phyloP scores from a whole-genome alignment of 1,284 basidiomycete species.

The Trametes polyzona region DNA sequence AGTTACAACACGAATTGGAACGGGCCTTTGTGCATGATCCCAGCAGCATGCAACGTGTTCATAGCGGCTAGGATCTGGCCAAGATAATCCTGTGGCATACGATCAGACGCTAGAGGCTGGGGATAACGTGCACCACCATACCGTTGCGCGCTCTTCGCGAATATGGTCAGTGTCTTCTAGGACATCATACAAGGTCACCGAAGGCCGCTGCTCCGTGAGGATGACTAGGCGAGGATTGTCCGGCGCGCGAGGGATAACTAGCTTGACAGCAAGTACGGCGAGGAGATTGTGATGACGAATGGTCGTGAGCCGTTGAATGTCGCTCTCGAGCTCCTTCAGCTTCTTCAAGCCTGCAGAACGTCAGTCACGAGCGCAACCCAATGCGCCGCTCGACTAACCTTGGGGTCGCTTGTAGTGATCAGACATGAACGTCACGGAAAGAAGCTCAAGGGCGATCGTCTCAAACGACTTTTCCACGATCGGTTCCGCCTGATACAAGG shows the following conservation, averaged over 20 bases:
- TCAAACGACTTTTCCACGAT: constrained; percentile 62
- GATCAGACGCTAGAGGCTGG: neutral
- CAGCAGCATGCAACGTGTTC: constrained; percentile 61
- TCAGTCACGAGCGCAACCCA: neutral
- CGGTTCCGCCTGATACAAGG: constrained; percentile 71
- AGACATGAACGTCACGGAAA: constrained; percentile 64
- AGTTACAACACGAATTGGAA: no score
- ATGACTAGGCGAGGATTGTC: constrained; percentile 57
- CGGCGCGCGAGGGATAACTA: constrained; percentile 49
- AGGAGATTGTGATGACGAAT: constrained; percentile 67
- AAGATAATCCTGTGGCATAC: constrained; percentile 62
- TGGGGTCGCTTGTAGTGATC: constrained; percentile 68
- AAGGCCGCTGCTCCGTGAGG: constrained; percentile 66
- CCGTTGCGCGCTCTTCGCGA: constrained; percentile 67
- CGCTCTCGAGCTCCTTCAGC: constrained; percentile 64
- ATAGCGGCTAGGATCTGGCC: constrained; percentile 69
- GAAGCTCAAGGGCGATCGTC: constrained; percentile 65
- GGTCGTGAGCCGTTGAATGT: constrained; percentile 60
- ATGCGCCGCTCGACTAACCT: constrained; percentile 48
- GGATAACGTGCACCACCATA: constrained; percentile 33
- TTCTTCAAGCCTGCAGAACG: constrained; percentile 56
- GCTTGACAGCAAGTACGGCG: constrained; percentile 65
- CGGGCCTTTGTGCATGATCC: constrained; percentile 73
- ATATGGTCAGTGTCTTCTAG: constrained; percentile 69
- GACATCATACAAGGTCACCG: constrained; percentile 67